These are phyloP conservation scores for Colletotrichum ledebouriae DNA, from an alignment of 2,329 filamentous ascomycete genomes.

Conservation along the genomic window DNA sequence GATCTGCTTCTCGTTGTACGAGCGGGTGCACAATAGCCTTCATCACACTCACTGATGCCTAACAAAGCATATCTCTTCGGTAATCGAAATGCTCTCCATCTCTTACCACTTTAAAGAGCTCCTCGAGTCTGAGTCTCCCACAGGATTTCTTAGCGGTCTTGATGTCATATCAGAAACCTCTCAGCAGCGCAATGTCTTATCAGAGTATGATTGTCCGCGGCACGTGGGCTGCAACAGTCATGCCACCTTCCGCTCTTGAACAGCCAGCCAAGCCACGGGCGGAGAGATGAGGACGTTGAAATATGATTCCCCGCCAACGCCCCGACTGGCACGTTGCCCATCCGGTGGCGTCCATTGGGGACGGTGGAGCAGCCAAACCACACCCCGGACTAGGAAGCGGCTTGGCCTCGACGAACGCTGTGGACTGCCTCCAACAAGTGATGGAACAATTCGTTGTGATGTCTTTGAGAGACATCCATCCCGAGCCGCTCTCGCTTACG, in stretches of 20 bases:
- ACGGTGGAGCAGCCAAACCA: constrained; percentile 26
- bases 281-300: constrained; percentile 24
- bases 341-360: constrained; percentile 38
- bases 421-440: constrained; percentile 25
- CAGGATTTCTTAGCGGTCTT: neutral
- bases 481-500: neutral
- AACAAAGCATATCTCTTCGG: no score
- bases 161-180: neutral
- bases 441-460: constrained; percentile 23
- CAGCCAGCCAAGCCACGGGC: constrained; percentile 2
- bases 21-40: no score
- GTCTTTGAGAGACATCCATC: constrained; percentile 1
- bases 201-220: constrained; percentile 8
- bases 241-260: constrained; percentile 38
- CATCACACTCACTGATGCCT: no score
- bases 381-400: constrained; percentile 17
- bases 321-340: constrained; percentile 34
- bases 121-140: no score
- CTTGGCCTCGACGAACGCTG: constrained; percentile 40
- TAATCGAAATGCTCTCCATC: no score
- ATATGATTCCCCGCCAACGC: constrained; percentile 21
- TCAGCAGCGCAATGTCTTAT: constrained; percentile 4
- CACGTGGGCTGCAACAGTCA: constrained; percentile 31
- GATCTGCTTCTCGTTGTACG: no score
- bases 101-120: no score